These are phyloP conservation scores for Mycosphaerella sp. DNA, from an alignment of 2,329 filamentous ascomycete species.

Conservation along the genomic window DNA sequence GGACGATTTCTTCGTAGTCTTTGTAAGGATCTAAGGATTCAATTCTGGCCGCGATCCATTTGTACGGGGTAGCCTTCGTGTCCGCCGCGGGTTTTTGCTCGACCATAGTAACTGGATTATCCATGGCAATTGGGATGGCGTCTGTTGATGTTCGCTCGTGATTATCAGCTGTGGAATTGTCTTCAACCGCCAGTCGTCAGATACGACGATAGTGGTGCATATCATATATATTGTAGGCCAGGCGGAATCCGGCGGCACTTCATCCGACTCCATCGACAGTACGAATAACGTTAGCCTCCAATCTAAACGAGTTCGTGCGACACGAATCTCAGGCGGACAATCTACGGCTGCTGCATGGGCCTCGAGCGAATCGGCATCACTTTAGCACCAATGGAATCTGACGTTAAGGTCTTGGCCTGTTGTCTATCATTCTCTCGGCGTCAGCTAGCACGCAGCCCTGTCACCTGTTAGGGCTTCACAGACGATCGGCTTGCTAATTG, in stretches of 20 bases:
- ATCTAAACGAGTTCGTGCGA: background rate
- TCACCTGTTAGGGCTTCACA: background rate
- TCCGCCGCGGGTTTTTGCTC: background rate
- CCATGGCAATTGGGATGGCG: background rate
- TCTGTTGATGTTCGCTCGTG: background rate
- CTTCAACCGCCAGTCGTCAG: too few species aligned
- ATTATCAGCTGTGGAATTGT: too few species aligned
- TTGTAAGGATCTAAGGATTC: slow-evolving; percentile 3
- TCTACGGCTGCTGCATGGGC: background rate
- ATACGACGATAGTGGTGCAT: too few species aligned
- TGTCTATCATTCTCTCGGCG: background rate
- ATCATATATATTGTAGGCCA: background rate
- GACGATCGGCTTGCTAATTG: background rate
- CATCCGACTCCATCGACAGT: background rate
- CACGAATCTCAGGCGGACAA: background rate
- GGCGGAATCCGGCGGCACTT: background rate
- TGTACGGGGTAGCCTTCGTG: background rate
- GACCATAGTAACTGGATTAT: background rate
- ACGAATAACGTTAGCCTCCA: background rate
- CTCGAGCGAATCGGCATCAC: background rate
- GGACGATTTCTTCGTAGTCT: slow-evolving; percentile 6
- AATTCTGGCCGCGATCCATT: slow-evolving; percentile 2
- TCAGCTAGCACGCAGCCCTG: background rate
- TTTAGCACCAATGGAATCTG: background rate
- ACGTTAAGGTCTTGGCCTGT: background rate